Evolutionary conservation across 495 filamentous ascomycete species (phyloP).

Genomic region (Xylaria intraflava): DNA sequence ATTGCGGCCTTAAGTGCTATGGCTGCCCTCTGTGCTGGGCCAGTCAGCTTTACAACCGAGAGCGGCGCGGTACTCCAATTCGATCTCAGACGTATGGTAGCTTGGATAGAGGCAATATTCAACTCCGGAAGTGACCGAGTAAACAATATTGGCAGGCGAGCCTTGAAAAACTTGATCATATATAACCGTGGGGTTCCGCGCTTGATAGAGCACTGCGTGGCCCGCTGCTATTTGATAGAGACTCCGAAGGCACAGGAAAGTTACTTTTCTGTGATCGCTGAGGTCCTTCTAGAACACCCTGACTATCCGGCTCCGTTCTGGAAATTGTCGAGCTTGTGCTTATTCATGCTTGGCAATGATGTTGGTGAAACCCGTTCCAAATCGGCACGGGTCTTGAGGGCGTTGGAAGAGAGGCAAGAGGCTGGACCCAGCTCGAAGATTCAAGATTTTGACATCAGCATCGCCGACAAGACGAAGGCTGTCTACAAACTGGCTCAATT

Average conservation of each 20-base stretch:
- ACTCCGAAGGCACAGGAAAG: constrained; percentile 80
- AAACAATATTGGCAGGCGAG: constrained; percentile 84
- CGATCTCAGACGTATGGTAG: constrained; percentile 83
- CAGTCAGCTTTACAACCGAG: constrained; percentile 80
- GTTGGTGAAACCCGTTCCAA: constrained; percentile 82
- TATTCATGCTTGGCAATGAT: constrained; percentile 88
- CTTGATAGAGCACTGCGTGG: constrained; percentile 78
- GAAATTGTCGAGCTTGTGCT: constrained; percentile 77
- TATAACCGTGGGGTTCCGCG: constrained; percentile 82
- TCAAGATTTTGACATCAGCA: constrained; percentile 96
- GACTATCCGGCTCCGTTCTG: constrained; percentile 82
- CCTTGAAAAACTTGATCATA: constrained; percentile 82
- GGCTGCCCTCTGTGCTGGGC: constrained; percentile 89
- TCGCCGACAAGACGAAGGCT: constrained; percentile 95
- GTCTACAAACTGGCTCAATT: constrained; percentile 97
- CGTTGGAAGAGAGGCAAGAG: constrained; percentile 75
- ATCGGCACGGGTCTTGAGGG: constrained; percentile 75
- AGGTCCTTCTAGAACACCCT: constrained; percentile 72
- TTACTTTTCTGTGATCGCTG: constrained; percentile 88
- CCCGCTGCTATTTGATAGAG: constrained; percentile 75
- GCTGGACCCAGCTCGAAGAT: constrained; percentile 69
- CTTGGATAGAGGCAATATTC: constrained; percentile 94
- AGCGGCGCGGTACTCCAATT: constrained; percentile 78
- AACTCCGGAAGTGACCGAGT: constrained; percentile 79
- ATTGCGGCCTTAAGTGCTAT: constrained; percentile 91